Evolutionary conservation across 305 asterid species (phyloP).

Genomic region (Fraxinus albicans): DNA sequence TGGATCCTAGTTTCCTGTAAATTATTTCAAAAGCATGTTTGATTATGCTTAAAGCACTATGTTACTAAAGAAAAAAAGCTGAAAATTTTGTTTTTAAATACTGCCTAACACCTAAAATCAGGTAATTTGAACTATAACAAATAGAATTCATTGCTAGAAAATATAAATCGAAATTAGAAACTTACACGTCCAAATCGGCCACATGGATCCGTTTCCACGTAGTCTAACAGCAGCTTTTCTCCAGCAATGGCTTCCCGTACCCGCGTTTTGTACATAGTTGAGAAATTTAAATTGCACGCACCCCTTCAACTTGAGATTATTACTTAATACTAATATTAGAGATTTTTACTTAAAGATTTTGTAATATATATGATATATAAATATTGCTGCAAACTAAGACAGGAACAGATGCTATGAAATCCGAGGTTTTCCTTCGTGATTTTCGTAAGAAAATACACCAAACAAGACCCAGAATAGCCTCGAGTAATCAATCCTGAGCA

Average conservation of each 20-base stretch:
- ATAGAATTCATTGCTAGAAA: background rate
- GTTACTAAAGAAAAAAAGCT: background rate
- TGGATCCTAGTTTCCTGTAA: background rate
- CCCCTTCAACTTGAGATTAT: background rate
- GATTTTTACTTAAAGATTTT: slow-evolving; percentile 4
- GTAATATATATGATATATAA: background rate
- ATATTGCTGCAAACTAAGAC: background rate
- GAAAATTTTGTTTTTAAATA: too few species aligned
- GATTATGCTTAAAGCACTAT: too few species aligned
- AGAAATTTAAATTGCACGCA: background rate
- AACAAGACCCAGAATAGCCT: slow-evolving; percentile 74
- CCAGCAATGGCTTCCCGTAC: slow-evolving; percentile 30
- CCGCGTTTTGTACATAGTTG: slow-evolving; percentile 45
- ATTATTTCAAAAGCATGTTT: background rate
- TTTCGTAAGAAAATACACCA: slow-evolving; percentile 73
- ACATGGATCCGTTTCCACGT: slow-evolving; percentile 77
- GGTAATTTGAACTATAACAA: background rate
- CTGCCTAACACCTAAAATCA: background rate
- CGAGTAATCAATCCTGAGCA: slow-evolving; percentile 76
- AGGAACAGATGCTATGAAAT: slow-evolving; percentile 41
- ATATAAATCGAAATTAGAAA: slow-evolving; percentile 10
- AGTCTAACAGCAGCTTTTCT: slow-evolving; percentile 36
- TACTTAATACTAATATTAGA: background rate
- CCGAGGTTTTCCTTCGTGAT: slow-evolving; percentile 87
- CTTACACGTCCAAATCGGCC: slow-evolving; percentile 83